A percentile compares a stretch with the other conserved stretches of the same genome.
These are phyloP conservation scores for Phytopythium oedochilum DNA, from an alignment of 352 stramenopile genomes.

Conservation along the genomic window DNA sequence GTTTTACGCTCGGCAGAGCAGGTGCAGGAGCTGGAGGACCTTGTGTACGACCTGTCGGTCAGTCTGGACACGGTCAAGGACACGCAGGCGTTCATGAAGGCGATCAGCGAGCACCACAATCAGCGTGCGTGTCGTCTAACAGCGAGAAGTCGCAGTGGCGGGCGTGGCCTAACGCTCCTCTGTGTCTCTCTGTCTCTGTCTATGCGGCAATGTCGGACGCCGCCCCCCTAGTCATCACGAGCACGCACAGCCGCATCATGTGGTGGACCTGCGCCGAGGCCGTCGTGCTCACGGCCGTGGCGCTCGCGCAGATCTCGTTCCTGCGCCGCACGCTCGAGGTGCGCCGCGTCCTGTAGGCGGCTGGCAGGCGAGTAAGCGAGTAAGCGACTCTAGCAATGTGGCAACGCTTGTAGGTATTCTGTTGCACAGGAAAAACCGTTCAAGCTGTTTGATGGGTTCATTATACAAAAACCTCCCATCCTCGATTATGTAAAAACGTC, in stretches of 20 bases:
- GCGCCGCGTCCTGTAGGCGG: constrained; percentile 62
- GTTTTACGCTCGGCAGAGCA: constrained; percentile 70
- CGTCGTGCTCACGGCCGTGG: constrained; percentile 57
- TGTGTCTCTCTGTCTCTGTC: neutral
- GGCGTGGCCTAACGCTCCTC: neutral
- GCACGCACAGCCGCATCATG: constrained; percentile 77
- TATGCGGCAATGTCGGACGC: too few species aligned
- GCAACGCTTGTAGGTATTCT: too few species aligned
- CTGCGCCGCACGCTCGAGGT: constrained; percentile 82
- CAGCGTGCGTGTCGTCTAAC: constrained; percentile 33
- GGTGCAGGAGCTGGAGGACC: constrained; percentile 82
- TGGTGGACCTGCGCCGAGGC: constrained; percentile 83
- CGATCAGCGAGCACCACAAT: constrained; percentile 77
- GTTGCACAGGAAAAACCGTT: too few species aligned
- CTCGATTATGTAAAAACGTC: too few species aligned
- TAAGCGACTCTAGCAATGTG: too few species aligned
- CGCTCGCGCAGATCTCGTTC: constrained; percentile 82
- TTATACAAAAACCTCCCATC: too few species aligned
- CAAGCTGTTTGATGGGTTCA: too few species aligned
- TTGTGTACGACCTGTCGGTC: constrained; percentile 84
- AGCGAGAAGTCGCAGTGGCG: neutral
- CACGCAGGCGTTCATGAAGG: constrained; percentile 84
- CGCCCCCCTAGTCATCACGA: constrained; percentile 57
- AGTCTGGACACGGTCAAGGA: constrained; percentile 86
- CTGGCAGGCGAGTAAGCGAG: too few species aligned